phyloP scores from a whole-genome alignment of 495 filamentous ascomycete genomes.

The Delitschia confertaspora region DNA sequence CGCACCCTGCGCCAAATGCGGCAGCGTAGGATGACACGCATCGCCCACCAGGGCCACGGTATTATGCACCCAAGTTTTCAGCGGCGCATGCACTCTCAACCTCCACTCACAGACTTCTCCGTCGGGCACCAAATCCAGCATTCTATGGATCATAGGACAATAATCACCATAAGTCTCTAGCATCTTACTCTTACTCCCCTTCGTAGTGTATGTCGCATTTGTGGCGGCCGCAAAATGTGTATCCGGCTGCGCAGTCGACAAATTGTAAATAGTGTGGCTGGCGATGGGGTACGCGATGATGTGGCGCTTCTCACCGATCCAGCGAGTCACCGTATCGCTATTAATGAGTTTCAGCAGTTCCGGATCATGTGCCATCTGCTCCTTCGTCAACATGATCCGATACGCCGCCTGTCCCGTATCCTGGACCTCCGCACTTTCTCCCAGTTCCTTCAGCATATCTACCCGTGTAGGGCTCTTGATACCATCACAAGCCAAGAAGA shows the following conservation, averaged over 20 bases:
- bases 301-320: slow-evolving; percentile 69
- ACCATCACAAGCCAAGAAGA: slow-evolving; percentile 64
- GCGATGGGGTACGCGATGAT: slow-evolving; percentile 77
- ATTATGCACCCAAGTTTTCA: slow-evolving; percentile 62
- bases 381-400: slow-evolving; percentile 67
- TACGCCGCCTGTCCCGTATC: slow-evolving; percentile 77
- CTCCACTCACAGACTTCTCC: slow-evolving; percentile 78
- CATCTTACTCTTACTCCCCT: slow-evolving; percentile 60
- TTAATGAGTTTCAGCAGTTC: slow-evolving; percentile 61
- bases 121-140: slow-evolving; percentile 71
- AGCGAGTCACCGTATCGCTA: slow-evolving; percentile 58
- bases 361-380: slow-evolving; percentile 56
- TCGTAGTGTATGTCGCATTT: slow-evolving; percentile 67
- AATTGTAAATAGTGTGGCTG: slow-evolving; percentile 68
- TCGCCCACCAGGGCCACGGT: slow-evolving; percentile 65
- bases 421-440: slow-evolving; percentile 48
- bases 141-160: slow-evolving; percentile 59
- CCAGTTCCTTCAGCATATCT: slow-evolving; percentile 48
- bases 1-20: slow-evolving; percentile 70
- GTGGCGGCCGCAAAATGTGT: slow-evolving; percentile 61
- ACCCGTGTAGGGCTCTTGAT: slow-evolving; percentile 53
- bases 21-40: slow-evolving; percentile 68
- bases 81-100: slow-evolving; percentile 57
- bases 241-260: slow-evolving; percentile 68
- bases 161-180: slow-evolving; percentile 60